Evolutionary conservation across 2,329 filamentous ascomycete genomes (phyloP), one percentile per base, ranked within the genome.

Genomic region (Cercospora nicotianae): DNA sequence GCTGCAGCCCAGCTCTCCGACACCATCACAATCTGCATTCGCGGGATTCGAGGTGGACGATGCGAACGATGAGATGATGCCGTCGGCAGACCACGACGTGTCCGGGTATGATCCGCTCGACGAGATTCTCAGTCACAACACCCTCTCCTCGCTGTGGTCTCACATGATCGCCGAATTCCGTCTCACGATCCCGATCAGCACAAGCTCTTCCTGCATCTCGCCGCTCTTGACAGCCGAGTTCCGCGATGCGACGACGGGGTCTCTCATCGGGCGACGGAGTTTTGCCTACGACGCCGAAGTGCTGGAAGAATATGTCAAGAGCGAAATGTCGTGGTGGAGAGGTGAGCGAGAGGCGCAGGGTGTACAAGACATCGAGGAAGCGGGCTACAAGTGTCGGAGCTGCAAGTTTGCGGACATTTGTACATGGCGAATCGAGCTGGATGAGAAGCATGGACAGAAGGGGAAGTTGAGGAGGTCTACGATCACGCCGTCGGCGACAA

Each of bases 261-360:
- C 79, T 5, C 75, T 88, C 9, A 79, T 91, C 7, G 89, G 88
- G 26, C 84, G 78, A 55, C 85, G 87, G 67, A 84, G 84, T 1
- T 87, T 95, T 72, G 83, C 87, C 0, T 92, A 92, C 75, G 90
- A 94, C 65, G 81, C 85, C 0, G 78, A 82, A 0, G 83, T 83
- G 2, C 81, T 97, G 53, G 85, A 89, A 10, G 80, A 79, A 1
- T 96, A 96, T 76, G 77, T 97, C 3, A 76, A 80, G 0, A 84
- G 87, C 2, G 89, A 91, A 70, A 88, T 97, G 86, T 78, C 84
- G n/a, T 97, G 93, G 93, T 98, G 94, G 94, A 87, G 87, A 33
- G 94, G 94, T 0, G 83, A 90, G 73, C 83, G 94, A 16, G 81
- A 86, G 60, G 88, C 93, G 0, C 84, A 85, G 7, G 94, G 94